Base-by-base conservation (phyloP, 345 rosid species). In the Moringa oleifera region DNA sequence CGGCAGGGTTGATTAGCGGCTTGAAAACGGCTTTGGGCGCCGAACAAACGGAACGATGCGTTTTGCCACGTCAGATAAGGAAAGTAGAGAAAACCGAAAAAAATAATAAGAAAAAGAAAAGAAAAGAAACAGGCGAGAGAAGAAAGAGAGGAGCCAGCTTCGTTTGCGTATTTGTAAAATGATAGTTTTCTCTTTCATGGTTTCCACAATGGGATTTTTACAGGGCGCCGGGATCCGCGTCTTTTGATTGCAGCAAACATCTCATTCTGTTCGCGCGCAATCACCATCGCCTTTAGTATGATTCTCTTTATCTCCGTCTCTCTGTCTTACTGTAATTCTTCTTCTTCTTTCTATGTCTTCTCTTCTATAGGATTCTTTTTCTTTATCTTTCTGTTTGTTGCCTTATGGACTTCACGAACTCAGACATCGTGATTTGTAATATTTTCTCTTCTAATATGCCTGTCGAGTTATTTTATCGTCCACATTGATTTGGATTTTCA, bases 191-290 rank as follows among this genome's bases (percentile, higher is more conserved):
- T 54, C 33, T 51, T 20, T 11, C 33, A 19, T 59, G 55, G 50
- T 25, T 65, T 67, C 70, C 73, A 57, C 67, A 49, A 75, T 75
- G 84, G 84, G 69, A 72, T 72, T 72, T 78, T 70, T 66, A 58
- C 75, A 64, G 65, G 66, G 23, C 75, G 68, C 76, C 73, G 86
- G 85, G 83, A 86, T 83, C 85, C 71, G 81, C 73, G 67, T 68
- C 68, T 76, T 70, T 75, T 75, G 84, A 82, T 87, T 75, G 28
- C 72, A 50, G 62, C 73, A 53, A 53, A 45, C 65, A 36, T 61
- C 67, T 64, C 62, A 45, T 31, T 57, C 74, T 63, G 68, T 72
- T 67, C 61, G 51, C 65, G 67, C 67, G 18, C 75, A 67, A 58
- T 73, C 71, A 25, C 21, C 51, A 31, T 61, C 68, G 46, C 64